These are phyloP conservation scores for Aspergillus diversus DNA, from an alignment of 495 filamentous ascomycete species.

Conservation along the genomic window DNA sequence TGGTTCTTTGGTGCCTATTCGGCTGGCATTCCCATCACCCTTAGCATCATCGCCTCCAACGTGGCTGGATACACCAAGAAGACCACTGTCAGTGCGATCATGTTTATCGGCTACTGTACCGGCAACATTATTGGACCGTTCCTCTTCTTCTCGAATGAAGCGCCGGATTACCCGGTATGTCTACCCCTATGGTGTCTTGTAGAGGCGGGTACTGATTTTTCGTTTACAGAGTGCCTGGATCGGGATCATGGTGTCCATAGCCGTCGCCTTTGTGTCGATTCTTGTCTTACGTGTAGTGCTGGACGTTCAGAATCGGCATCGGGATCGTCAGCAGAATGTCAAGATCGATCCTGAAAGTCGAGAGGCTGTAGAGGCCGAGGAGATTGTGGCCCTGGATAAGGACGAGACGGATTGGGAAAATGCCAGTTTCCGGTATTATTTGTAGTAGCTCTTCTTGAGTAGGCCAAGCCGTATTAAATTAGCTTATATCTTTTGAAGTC, in stretches of 20 bases:
- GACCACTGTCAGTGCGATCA: constrained; percentile 43
- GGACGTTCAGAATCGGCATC: constrained; percentile 13
- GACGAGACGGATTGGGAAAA: constrained; percentile 22
- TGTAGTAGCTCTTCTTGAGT: not conserved
- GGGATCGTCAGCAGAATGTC: constrained; percentile 13
- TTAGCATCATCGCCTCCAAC: constrained; percentile 61
- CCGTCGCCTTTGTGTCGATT: constrained; percentile 9
- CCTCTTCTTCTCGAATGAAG: constrained; percentile 37
- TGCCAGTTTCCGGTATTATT: constrained; percentile 13
- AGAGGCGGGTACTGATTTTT: not conserved
- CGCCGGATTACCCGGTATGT: constrained; percentile 40
- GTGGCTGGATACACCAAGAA: constrained; percentile 71
- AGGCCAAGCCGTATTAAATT: too few relatives aligned
- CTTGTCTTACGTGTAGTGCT: constrained; percentile 1
- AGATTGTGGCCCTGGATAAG: not conserved
- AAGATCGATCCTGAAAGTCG: constrained; percentile 16
- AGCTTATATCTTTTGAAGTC: too few relatives aligned
- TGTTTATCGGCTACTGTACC: constrained; percentile 43
- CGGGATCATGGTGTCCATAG: constrained; percentile 15
- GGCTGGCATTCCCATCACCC: constrained; percentile 58
- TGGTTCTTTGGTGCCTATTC: constrained; percentile 56
- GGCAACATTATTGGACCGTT: constrained; percentile 47
- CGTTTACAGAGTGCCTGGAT: constrained; percentile 13
- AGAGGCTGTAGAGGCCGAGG: not conserved
- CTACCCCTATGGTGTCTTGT: not conserved